These are phyloP conservation scores for Pelargonium fulgidum DNA, from an alignment of 441 rosid species.

Conservation along the genomic window DNA sequence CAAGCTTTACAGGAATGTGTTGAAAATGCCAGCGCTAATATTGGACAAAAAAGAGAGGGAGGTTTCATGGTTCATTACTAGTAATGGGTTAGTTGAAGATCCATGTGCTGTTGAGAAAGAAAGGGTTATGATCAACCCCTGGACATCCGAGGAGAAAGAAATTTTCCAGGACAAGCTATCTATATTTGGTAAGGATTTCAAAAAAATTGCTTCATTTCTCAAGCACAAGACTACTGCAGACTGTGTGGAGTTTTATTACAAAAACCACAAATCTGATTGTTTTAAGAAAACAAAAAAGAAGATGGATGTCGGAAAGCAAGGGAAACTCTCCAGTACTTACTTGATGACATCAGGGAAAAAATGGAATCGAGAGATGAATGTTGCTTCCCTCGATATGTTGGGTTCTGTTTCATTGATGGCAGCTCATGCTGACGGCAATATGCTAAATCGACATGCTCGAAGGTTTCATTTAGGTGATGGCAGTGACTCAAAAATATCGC, in stretches of 20 bases:
- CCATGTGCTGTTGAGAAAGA: constrained; percentile 87
- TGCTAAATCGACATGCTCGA: constrained; percentile 37
- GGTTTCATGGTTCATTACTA: constrained; percentile 56
- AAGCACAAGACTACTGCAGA: constrained; percentile 93
- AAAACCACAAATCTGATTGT: constrained; percentile 89
- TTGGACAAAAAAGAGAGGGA: constrained; percentile 73
- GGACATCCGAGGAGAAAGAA: constrained; percentile 75
- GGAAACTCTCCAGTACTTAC: constrained; percentile 54
- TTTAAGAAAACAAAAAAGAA: constrained; percentile 78
- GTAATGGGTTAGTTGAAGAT: constrained; percentile 86
- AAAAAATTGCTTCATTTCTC: constrained; percentile 76
- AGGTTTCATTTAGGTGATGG: constrained; percentile 41
- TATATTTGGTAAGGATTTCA: constrained; percentile 74
- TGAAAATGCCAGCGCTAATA: constrained; percentile 84
- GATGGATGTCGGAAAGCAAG: constrained; percentile 43
- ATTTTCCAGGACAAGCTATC: constrained; percentile 74
- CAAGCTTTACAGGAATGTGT: constrained; percentile 46
- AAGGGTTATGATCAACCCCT: constrained; percentile 78
- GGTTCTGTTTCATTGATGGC: constrained; percentile 76
- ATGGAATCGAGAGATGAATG: constrained; percentile 62
- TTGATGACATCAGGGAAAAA: constrained; percentile 61
- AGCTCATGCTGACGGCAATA: constrained; percentile 50
- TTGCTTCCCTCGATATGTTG: constrained; percentile 71
- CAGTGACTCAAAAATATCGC: constrained; percentile 38
- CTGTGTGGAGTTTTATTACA: constrained; percentile 93